Percentiles rank a stretch among this genome's conserved stretches.
These are phyloP conservation scores for Orbilia oligospora DNA, from an alignment of 2,329 filamentous ascomycete species.

Conservation along the genomic window DNA sequence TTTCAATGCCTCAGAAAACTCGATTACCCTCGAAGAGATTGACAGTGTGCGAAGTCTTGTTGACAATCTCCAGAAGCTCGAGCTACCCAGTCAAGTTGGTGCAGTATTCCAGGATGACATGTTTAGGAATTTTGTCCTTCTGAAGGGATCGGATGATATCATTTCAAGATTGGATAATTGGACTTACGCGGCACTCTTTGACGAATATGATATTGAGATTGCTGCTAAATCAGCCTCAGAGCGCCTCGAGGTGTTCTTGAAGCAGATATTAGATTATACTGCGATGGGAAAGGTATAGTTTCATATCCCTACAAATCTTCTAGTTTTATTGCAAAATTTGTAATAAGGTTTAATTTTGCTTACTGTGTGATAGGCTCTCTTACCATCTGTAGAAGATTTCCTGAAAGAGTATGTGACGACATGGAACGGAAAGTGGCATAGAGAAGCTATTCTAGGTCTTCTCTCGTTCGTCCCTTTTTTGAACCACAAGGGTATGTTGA, in stretches of 20 bases:
- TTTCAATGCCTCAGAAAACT: conserved; percentile 73
- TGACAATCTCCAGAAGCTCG: conserved; percentile 80
- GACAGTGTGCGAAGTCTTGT: conserved; percentile 79
- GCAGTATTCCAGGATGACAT: conserved; percentile 82
- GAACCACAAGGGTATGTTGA: conserved; percentile 72
- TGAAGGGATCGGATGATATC: conserved; percentile 66
- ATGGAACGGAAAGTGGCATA: conserved; percentile 76
- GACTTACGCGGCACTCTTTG: conserved; percentile 53
- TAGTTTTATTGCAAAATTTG: neutral
- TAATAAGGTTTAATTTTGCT: conserved; percentile 2
- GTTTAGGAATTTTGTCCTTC: conserved; percentile 81
- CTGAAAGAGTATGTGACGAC: conserved; percentile 71
- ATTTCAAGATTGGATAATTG: conserved; percentile 40
- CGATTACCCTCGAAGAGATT: conserved; percentile 82
- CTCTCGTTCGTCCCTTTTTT: conserved; percentile 73
- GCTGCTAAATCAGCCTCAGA: conserved; percentile 71
- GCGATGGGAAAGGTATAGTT: conserved; percentile 71
- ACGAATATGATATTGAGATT: conserved; percentile 69
- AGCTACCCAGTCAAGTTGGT: conserved; percentile 84
- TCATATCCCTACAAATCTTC: neutral
- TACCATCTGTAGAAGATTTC: conserved; percentile 69
- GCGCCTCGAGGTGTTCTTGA: conserved; percentile 68
- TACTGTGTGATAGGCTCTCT: conserved; percentile 64
- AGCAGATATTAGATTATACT: conserved; percentile 73
- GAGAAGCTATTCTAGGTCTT: conserved; percentile 73